phyloP scores from a whole-genome alignment of 1,284 basidiomycete species.

The Ganoderma lucidum region DNA sequence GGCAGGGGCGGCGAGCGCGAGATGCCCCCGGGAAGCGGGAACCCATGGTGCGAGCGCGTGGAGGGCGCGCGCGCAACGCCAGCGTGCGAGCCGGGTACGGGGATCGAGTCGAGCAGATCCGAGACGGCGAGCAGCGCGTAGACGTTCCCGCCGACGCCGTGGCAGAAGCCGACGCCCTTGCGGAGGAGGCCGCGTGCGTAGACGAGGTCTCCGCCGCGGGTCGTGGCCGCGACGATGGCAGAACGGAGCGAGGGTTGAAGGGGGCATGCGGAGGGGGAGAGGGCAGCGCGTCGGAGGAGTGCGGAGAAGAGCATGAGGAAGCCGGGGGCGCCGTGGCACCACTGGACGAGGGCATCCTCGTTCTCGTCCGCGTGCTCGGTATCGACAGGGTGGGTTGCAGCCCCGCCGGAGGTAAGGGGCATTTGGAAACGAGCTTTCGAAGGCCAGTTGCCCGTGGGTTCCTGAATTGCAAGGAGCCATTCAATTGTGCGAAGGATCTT shows the following conservation, averaged over 20 bases:
- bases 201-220: conserved; percentile 50
- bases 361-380: conserved; percentile 24
- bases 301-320: conserved; percentile 56
- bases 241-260: conserved; percentile 32
- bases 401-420: conserved; percentile 30
- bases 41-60: conserved; percentile 9
- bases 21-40: conserved; percentile 4
- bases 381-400: conserved; percentile 18
- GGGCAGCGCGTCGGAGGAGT: conserved; percentile 39
- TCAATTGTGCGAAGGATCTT: conserved; percentile 52
- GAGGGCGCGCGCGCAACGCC: conserved; percentile 3
- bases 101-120: conserved; percentile 35
- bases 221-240: conserved; percentile 44
- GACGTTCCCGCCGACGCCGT: conserved; percentile 60
- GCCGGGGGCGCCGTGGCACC: conserved; percentile 66
- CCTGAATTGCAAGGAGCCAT: conserved; percentile 57
- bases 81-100: neutral
- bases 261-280: conserved; percentile 25
- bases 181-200: conserved; percentile 57
- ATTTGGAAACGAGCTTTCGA: conserved; percentile 47
- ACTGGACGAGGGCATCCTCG: conserved; percentile 55
- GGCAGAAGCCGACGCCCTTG: conserved; percentile 65
- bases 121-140: conserved; percentile 58
- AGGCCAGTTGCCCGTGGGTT: conserved; percentile 59
- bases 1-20: conserved; percentile 1